phyloP scores from a whole-genome alignment of 805 yeast species.

The Hanseniaspora mollemarum region DNA sequence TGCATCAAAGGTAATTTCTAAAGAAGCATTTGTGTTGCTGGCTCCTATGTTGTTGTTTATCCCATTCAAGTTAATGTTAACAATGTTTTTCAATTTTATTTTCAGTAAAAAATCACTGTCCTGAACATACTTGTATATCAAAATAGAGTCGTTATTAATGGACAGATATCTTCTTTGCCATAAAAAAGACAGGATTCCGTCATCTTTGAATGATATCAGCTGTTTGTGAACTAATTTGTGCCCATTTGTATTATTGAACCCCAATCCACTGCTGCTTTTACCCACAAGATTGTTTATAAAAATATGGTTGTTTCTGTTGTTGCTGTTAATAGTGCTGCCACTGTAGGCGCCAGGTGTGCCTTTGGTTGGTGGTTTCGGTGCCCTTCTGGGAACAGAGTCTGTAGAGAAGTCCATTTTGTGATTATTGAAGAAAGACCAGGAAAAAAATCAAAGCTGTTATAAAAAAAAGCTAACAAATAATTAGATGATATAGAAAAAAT shows the following conservation, averaged over 20 bases:
- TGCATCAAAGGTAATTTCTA: slow-evolving; percentile 9
- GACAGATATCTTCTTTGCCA: slow-evolving; percentile 80
- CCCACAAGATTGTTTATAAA: neutral
- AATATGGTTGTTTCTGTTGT: neutral
- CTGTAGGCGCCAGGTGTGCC: neutral
- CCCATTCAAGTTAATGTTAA: slow-evolving; percentile 56
- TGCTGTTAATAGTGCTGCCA: neutral
- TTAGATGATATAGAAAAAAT: too few species aligned
- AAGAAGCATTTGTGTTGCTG: neutral
- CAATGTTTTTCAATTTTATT: slow-evolving; percentile 47
- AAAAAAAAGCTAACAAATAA: too few species aligned
- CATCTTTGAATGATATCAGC: slow-evolving; percentile 77
- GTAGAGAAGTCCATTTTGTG: slow-evolving; percentile 7
- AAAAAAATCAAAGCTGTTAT: neutral
- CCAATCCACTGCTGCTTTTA: neutral
- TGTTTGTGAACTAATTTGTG: slow-evolving; percentile 37
- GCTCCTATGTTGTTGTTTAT: slow-evolving; percentile 22
- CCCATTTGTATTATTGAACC: slow-evolving; percentile 18
- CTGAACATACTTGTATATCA: slow-evolving; percentile 56
- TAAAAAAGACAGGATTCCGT: slow-evolving; percentile 74
- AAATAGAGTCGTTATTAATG: slow-evolving; percentile 59
- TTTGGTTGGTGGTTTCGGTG: slow-evolving; percentile 12
- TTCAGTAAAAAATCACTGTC: slow-evolving; percentile 38
- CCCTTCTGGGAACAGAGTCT: slow-evolving; percentile 9
- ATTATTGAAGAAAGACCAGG: neutral